Base-by-base conservation (phyloP, 139 green algal genomes). In the Chlamydomonas sp. region DNA sequence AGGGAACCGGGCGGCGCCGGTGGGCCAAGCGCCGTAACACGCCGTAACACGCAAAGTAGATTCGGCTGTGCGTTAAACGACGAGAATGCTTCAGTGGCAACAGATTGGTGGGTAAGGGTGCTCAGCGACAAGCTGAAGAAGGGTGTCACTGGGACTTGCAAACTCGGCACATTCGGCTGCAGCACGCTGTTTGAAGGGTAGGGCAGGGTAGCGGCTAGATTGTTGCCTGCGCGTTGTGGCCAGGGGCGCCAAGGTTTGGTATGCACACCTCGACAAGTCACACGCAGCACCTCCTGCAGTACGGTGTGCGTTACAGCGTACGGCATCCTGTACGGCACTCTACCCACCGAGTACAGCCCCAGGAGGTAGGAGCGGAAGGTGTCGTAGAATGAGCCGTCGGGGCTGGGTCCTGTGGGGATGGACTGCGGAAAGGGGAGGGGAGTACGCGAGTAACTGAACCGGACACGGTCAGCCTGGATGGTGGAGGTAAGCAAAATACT, bases 271-370 rank as follows among this genome's bases (percentile, higher is more conserved):
- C 31, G 31, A 49, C 31, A 49, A 49, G 31, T 49, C 31, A 49
- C 31, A 49, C 31, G 31, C 31, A 49, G 31, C 31, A 49, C 31
- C 31, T 49, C 31, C 31, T 49, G 31, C 93, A 10, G 95, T 83
- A 9, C 93, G 92, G 83, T 96, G 95, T 16, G 93, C 86, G 60
- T 94, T 94, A 18, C 69, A 92, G 7, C 95, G 61, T 10, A 2
- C 16, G 61, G 20, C 61, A 71, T 17, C 18, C 78, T 73, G 68
- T 15, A 12, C 15, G 1, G 68, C 9, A 5, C 8, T 6, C 12
- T 12, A 12, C 74, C 63, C 62, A 90, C 91, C 82, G 80, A 31
- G 76, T 78, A 72, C n/a, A 96, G 57, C 63, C 92, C 78, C 15
- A 71, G 63, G 1, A 94, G 85, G 60, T 69, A 78, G 14, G 85